A percentile compares a stretch with the other conserved stretches of the same genome.
Conservation (phyloP, 768 basidiomycete genomes). For the Tubosaeta brunneosetosa region DNA sequence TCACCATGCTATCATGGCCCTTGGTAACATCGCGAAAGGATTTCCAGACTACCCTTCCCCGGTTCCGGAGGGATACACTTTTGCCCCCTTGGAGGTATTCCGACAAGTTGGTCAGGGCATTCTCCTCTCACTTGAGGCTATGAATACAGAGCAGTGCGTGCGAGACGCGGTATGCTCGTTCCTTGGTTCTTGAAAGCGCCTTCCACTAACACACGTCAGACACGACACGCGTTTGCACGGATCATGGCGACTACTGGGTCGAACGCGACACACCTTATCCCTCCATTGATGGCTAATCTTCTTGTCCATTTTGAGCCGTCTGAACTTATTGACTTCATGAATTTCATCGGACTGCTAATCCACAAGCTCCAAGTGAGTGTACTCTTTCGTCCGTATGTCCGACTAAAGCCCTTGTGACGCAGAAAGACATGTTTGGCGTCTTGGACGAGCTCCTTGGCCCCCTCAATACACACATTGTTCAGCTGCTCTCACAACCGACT, state of each 20-base stretch:
- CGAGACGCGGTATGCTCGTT: conserved; percentile 76
- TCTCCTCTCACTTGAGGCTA: conserved; percentile 78
- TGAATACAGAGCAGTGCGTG: conserved; percentile 83
- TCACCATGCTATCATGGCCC: conserved; percentile 91
- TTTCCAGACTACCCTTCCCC: conserved; percentile 87
- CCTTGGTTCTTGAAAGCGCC: neutral
- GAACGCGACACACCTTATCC: conserved; percentile 81
- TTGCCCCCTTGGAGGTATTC: conserved; percentile 76
- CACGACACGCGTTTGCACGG: conserved; percentile 89
- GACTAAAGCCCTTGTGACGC: conserved; percentile 1
- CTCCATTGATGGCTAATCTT: conserved; percentile 85
- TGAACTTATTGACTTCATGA: conserved; percentile 93
- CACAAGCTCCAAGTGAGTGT: conserved; percentile 79
- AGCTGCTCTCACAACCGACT: conserved; percentile 74
- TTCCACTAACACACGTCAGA: conserved; percentile 42
- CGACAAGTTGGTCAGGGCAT: conserved; percentile 82
- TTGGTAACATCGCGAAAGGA: conserved; percentile 93
- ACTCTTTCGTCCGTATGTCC: neutral
- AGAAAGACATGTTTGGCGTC: conserved; percentile 85
- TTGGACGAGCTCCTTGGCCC: conserved; percentile 88
- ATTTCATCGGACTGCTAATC: conserved; percentile 86
- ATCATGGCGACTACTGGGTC: conserved; percentile 88
- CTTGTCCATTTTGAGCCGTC: conserved; percentile 87
- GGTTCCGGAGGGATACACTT: conserved; percentile 58
- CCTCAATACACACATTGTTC: conserved; percentile 75